Base-by-base conservation (phyloP, 1,284 basidiomycete species). In the Heterobasidion parviporum region DNA sequence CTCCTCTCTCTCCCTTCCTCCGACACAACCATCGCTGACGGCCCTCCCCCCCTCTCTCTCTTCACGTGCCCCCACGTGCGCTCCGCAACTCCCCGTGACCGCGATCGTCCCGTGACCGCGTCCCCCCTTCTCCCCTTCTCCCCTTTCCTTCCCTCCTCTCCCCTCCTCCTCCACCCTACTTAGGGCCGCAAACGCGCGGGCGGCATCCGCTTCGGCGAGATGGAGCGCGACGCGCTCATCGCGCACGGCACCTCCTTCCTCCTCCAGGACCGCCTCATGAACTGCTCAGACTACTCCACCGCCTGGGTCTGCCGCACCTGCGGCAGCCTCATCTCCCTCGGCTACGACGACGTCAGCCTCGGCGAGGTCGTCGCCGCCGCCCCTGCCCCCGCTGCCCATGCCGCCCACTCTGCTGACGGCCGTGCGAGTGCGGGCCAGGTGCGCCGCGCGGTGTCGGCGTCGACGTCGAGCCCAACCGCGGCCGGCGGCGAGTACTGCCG, bases 151-250 rank as follows among this genome's bases (percentile, higher is more conserved):
- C n/a, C n/a, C n/a, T n/a, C n/a, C n/a, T n/a, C n/a, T n/a, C n/a
- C n/a, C 35, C 33, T 34, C 32, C 15, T 6, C n/a, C 50, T 15
- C 46, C 14, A 43, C 38, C 36, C 54, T 14, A 47, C 35, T 52
- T 63, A 97, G 92, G 97, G 97, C 57, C 88, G 97, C 61, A 99
- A 99, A 83, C 90, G 95, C 56, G 94, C 92, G 44, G 97, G 97
- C 68, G 97, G 97, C 70, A 99, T 99, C 66, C 95, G 97, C 61
- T 99, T 99, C 72, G 97, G 97, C 65, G 97, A 99, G 75, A 99
- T 99, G 97, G 97, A 99, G 73, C 91, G 97, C 57, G 97, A 99
- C 68, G 96, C 97, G 14, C 80, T 99, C 53, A 92, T 99, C 63
- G 97, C 97, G 3, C 97, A 99, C 73, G 97, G 97, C 46, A 98